Evolutionary conservation across 2,329 filamentous ascomycete species (phyloP).

Genomic region (Didymella sp.): DNA sequence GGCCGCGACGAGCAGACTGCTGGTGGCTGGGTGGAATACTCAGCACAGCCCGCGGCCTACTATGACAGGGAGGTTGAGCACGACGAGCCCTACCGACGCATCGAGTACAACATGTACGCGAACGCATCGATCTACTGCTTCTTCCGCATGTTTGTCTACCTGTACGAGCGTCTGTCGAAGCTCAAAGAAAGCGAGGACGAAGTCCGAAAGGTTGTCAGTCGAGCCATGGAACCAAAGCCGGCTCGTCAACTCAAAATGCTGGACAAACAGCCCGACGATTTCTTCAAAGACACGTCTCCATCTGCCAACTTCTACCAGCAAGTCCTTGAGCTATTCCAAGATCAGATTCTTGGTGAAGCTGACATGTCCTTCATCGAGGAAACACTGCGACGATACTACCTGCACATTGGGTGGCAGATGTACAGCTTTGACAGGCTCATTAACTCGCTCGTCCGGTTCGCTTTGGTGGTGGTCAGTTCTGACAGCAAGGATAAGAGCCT

Average conservation of each 20-base stretch:
- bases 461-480: conserved; percentile 79
- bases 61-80: conserved; percentile 70
- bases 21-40: conserved; percentile 69
- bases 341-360: conserved; percentile 80
- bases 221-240: conserved; percentile 77
- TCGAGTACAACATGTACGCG: conserved; percentile 86
- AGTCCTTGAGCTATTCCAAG: conserved; percentile 83
- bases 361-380: conserved; percentile 89
- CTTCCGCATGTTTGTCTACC: conserved; percentile 88
- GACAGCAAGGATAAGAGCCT: conserved; percentile 93
- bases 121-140: conserved; percentile 94
- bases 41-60: conserved; percentile 62
- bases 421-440: conserved; percentile 93
- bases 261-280: conserved; percentile 75
- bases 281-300: conserved; percentile 70
- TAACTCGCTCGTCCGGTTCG: conserved; percentile 79
- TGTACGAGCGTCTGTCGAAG: conserved; percentile 82
- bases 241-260: conserved; percentile 84
- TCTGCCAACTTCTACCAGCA: conserved; percentile 82
- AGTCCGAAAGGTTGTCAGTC: conserved; percentile 75
- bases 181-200: conserved; percentile 81
- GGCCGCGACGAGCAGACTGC: conserved; percentile 67
- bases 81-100: conserved; percentile 81
- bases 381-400: conserved; percentile 87
- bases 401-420: conserved; percentile 88